These are phyloP conservation scores for Neurospora sublineolata DNA, from an alignment of 495 filamentous ascomycete genomes.

Conservation along the genomic window DNA sequence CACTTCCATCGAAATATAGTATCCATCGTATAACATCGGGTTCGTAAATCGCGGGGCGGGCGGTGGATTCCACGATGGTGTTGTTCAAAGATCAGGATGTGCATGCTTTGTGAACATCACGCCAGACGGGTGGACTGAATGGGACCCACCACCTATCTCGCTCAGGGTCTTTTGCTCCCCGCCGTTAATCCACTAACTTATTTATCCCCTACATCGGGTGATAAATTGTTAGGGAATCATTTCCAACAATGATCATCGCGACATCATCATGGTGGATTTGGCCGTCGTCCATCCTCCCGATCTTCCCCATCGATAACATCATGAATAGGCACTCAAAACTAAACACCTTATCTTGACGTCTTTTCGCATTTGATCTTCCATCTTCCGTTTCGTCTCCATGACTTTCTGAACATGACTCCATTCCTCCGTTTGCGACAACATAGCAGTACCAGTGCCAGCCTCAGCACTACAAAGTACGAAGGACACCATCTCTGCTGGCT, in stretches of 20 bases:
- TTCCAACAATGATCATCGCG: not conserved
- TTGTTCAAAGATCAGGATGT: not conserved
- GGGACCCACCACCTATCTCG: not conserved
- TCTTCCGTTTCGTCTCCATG: not conserved
- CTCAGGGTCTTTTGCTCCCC: not conserved
- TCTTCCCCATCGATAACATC: not conserved
- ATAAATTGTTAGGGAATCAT: not conserved
- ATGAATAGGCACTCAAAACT: not conserved
- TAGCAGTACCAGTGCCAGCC: not conserved
- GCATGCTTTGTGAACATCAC: not conserved
- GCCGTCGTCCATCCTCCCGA: not conserved
- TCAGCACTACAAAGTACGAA: not conserved
- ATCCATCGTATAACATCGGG: not conserved
- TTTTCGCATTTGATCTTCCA: not conserved
- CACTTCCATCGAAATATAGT: not conserved
- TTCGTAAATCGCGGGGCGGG: not conserved
- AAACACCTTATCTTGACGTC: not conserved
- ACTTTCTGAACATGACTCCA: not conserved
- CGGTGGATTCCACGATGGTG: not conserved
- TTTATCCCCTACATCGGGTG: fast-evolving
- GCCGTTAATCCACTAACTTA: not conserved
- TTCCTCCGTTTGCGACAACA: not conserved
- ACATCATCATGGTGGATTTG: not conserved
- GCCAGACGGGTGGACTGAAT: not conserved
- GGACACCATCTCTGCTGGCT: not conserved